Base-by-base conservation (phyloP, 768 basidiomycete genomes). In the Dacryopinax spathularia region DNA sequence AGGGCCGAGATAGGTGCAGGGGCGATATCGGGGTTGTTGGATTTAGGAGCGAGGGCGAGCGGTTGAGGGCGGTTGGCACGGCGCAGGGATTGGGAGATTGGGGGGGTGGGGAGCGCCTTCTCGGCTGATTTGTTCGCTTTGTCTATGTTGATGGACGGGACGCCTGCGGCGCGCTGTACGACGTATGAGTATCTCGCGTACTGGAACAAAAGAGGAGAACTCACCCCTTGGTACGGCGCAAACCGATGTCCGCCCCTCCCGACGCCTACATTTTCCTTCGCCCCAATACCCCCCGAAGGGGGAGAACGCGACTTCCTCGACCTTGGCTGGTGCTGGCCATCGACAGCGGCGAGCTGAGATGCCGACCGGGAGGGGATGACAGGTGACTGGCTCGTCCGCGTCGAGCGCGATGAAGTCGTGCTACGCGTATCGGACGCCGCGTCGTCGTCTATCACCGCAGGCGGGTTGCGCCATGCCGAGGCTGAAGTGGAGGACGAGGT, bases 41-140 rank as follows among this genome's bases (percentile, higher is more conserved):
- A 27, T 3, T 29, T 3, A 7, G 48, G 48, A 2, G 48, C 48
- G 48, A 56, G 48, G 6, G 48, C 48, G 48, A 56, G 48, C 29
- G 48, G 48, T 29, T 56, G 48, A 20, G 48, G 48, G 10, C 48
- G 12, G 29, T 56, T 56, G 48, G 48, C 48, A 20, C 48, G 48
- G 10, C 48, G 48, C 13, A 56, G 48, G 48, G 48, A 56, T 29
- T 56, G 48, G 48, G 48, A 56, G 48, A 56, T 56, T 13, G 48
- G 48, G 13, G 48, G 48, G 29, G 48, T 56, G 10, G 48, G 48
- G 6, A 56, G 48, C 22, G 48, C 48, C 48, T 56, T 56, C 48
- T 56, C 48, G 29, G 48, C 48, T 9, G 48, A 13, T 29, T 56
- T 56, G 29, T 56, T 56, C 13, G 48, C 48, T 18, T 56, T 56